phyloP scores from a whole-genome alignment of 768 basidiomycete genomes.

The Mycena belliarum region DNA sequence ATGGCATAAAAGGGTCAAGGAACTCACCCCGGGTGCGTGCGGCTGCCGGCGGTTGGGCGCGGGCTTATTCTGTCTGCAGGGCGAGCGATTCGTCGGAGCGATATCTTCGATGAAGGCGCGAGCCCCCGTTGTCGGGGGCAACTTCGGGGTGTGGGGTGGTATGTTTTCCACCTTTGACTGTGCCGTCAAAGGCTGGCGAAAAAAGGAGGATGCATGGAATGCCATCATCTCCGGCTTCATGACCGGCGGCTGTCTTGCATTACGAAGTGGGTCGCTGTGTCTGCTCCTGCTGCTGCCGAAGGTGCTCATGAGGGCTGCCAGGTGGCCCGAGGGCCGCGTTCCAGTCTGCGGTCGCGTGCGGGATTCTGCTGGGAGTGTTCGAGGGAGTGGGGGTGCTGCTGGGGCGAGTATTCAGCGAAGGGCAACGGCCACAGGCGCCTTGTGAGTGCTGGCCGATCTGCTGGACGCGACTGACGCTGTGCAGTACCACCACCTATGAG shows the following conservation, averaged over 20 bases:
- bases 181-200: conserved; percentile 93
- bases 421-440: conserved; percentile 73
- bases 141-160: conserved; percentile 95
- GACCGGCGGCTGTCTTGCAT: conserved; percentile 95
- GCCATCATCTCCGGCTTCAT: conserved; percentile 97
- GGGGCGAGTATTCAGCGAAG: conserved; percentile 78
- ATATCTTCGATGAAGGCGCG: conserved; percentile 96
- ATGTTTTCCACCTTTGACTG: conserved; percentile 99
- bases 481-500: conserved; percentile 60
- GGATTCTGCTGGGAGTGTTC: conserved; percentile 92
- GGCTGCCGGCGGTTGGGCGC: background rate
- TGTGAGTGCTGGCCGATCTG: conserved; percentile 48
- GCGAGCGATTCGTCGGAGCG: conserved; percentile 92
- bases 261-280: conserved; percentile 83
- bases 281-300: background rate
- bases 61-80: conserved; percentile 45
- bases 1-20: conserved; percentile 95
- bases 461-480: conserved; percentile 9
- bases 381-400: conserved; percentile 95
- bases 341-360: conserved; percentile 93
- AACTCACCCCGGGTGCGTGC: conserved; percentile 89
- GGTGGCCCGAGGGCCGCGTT: conserved; percentile 92
- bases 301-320: conserved; percentile 32
- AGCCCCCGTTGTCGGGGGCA: conserved; percentile 96
- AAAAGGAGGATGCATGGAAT: conserved; percentile 99